Conservation (phyloP, 176 grass and related monocot species). For the Oryza glaberrima region DNA sequence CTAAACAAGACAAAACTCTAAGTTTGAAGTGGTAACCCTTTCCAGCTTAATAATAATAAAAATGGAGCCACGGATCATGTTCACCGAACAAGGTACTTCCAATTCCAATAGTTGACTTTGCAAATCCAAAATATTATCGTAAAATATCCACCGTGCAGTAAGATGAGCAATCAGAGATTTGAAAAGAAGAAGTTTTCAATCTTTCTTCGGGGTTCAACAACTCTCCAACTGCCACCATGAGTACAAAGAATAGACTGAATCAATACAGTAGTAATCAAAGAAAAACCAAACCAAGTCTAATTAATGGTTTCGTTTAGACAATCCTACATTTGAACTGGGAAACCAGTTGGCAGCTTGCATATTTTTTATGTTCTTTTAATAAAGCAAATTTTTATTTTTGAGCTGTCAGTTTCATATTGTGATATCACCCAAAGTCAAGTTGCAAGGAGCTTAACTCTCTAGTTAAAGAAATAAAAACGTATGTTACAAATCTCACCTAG, state of each 20-base stretch:
- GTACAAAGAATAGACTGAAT: conserved; percentile 13
- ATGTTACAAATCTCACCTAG: background rate
- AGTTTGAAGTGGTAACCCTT: background rate
- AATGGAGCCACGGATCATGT: background rate
- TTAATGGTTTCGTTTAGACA: background rate
- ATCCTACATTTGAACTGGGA: conserved; percentile 24
- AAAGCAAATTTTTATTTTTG: background rate
- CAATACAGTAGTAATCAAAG: background rate
- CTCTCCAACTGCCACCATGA: background rate
- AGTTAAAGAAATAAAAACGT: background rate
- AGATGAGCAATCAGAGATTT: background rate
- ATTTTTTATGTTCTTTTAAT: background rate
- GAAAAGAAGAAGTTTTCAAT: background rate
- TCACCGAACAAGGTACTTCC: background rate
- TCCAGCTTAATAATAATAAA: background rate
- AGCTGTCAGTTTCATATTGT: conserved; percentile 16
- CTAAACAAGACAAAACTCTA: background rate
- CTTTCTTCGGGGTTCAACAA: background rate
- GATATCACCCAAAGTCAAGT: background rate
- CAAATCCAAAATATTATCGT: background rate
- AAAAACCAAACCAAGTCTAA: conserved; percentile 1
- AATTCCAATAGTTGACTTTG: conserved; percentile 14
- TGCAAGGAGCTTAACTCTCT: background rate
- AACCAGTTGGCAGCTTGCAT: background rate
- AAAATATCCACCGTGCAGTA: background rate